Percentiles rank a stretch among this genome's conserved stretches.
Evolutionary conservation across 208 protist species (phyloP).

Genomic region (Acanthamoeba rhysodes): DNA sequence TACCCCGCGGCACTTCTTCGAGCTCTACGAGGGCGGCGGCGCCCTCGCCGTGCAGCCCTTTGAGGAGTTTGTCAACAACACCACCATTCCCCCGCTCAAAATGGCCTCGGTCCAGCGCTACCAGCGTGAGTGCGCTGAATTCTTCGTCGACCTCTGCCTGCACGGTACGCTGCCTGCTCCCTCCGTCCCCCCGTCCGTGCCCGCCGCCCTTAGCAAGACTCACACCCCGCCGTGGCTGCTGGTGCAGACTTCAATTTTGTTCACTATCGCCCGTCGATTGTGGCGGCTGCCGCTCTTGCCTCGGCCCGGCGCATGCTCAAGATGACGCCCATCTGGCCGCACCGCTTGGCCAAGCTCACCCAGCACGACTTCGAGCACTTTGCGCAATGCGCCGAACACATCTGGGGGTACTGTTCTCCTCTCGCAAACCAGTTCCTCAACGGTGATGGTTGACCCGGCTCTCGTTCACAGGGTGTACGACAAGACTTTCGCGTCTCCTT

Average conservation of each 20-base stretch:
- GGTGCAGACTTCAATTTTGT: conserved; percentile 11
- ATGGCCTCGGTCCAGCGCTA: background rate
- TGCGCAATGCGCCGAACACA: background rate
- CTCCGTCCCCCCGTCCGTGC: background rate
- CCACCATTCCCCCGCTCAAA: background rate
- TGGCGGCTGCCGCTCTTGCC: background rate
- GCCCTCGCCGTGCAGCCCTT: conserved; percentile 18
- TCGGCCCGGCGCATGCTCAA: conserved; percentile 6
- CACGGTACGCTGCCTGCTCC: background rate
- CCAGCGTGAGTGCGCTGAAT: background rate
- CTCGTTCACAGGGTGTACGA: background rate
- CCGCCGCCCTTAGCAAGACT: too few species aligned
- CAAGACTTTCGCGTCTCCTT: background rate
- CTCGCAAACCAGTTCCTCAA: background rate
- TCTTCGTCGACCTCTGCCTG: conserved; percentile 11
- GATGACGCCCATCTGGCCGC: conserved; percentile 1
- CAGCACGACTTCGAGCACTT: background rate
- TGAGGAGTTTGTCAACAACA: conserved; percentile 12
- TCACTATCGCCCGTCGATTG: background rate
- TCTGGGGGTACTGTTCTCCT: background rate
- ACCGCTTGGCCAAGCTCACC: background rate
- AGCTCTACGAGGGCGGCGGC: background rate
- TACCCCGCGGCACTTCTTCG: conserved; percentile 42
- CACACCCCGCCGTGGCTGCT: background rate
- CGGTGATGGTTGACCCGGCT: too few species aligned